A percentile compares a stretch with the other conserved stretches of the same genome.
These are phyloP conservation scores for Chlamydomonas asymmetrica DNA, from an alignment of 139 green algal genomes.

Conservation along the genomic window DNA sequence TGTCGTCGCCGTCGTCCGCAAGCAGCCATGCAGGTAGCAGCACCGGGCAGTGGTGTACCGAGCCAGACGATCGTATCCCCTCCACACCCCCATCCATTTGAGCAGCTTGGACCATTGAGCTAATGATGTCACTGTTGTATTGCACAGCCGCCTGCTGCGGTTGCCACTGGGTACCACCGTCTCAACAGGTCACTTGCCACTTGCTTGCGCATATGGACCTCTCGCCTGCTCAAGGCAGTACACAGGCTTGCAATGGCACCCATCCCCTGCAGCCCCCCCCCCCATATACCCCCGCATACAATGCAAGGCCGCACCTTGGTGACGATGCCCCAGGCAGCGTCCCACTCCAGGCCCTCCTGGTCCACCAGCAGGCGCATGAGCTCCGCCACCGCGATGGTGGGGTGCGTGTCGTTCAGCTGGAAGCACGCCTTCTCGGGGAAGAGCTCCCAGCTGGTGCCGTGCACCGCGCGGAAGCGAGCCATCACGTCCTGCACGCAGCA, in stretches of 20 bases:
- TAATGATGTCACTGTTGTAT: too few species aligned
- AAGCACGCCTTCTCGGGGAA: conserved; percentile 86
- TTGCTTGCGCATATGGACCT: too few species aligned
- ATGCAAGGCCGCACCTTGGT: conserved; percentile 52
- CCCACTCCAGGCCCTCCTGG: conserved; percentile 86
- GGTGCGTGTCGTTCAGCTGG: conserved; percentile 99
- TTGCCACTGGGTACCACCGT: too few species aligned
- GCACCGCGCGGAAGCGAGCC: conserved; percentile 63
- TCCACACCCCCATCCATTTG: too few species aligned
- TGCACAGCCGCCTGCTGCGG: too few species aligned
- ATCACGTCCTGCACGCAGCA: conserved; percentile 64
- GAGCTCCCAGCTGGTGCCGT: conserved; percentile 66
- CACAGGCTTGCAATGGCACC: background rate
- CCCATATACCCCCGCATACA: background rate
- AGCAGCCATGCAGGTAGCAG: too few species aligned
- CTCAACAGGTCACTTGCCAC: too few species aligned
- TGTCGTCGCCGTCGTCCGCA: too few species aligned
- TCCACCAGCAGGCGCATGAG: conserved; percentile 97
- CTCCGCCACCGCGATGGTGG: conserved; percentile 95
- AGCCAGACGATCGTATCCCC: too few species aligned
- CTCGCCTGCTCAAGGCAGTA: too few species aligned
- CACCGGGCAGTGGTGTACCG: too few species aligned
- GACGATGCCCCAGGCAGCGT: conserved; percentile 87
- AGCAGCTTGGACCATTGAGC: too few species aligned
- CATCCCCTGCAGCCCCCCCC: background rate